These are phyloP conservation scores for Pseudogymnoascus pannorum DNA, from an alignment of 2,329 filamentous ascomycete species.

Conservation along the genomic window DNA sequence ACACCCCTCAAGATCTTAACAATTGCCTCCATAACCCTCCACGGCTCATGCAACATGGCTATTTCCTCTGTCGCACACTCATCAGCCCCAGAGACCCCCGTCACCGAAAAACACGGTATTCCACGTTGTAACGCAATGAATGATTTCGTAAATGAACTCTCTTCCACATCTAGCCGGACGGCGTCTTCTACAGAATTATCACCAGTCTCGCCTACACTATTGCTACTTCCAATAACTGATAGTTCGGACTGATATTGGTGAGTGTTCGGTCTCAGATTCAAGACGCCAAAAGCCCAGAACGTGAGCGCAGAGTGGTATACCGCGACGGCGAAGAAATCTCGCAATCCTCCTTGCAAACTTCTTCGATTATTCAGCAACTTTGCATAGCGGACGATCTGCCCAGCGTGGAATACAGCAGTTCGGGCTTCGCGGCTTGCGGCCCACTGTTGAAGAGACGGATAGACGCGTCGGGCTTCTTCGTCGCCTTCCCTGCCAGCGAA, in stretches of 20 bases:
- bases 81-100: slow-evolving; percentile 22
- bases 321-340: slow-evolving; percentile 60
- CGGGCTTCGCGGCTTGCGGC: slow-evolving; percentile 46
- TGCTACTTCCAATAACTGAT: slow-evolving; percentile 31
- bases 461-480: slow-evolving; percentile 54
- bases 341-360: slow-evolving; percentile 38
- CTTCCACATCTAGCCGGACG: slow-evolving; percentile 50
- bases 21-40: slow-evolving; percentile 50
- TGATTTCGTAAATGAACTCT: slow-evolving; percentile 45
- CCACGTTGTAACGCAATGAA: slow-evolving; percentile 50
- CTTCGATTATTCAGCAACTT: slow-evolving; percentile 38
- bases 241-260: slow-evolving; percentile 14
- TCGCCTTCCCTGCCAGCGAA: slow-evolving; percentile 62
- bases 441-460: slow-evolving; percentile 53
- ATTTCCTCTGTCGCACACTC: slow-evolving; percentile 28
- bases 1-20: slow-evolving; percentile 50
- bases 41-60: slow-evolving; percentile 43
- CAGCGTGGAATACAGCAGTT: slow-evolving; percentile 60
- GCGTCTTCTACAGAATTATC: slow-evolving; percentile 20
- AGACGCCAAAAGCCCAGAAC: slow-evolving; percentile 62
- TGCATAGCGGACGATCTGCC: slow-evolving; percentile 56
- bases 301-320: slow-evolving; percentile 62
- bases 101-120: slow-evolving; percentile 38
- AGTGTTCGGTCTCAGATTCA: slow-evolving; percentile 37
- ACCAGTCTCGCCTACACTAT: slow-evolving; percentile 11